Evolutionary conservation across 164 flowering plant genomes (phyloP).

Genomic region (Cinnamomum chago): DNA sequence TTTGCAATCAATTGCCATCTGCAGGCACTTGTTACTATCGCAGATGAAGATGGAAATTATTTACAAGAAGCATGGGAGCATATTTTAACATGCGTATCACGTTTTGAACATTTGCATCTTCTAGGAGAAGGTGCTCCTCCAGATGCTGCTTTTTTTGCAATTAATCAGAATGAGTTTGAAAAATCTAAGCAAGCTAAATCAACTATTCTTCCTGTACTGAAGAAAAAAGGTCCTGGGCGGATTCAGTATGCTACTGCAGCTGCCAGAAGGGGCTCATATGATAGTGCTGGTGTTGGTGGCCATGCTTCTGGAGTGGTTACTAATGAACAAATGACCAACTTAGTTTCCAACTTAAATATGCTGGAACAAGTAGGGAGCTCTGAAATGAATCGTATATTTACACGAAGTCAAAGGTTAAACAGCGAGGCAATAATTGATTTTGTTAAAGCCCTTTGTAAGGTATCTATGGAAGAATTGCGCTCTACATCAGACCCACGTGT

Average conservation of each 20-base stretch:
- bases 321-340: constrained; percentile 84
- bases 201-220: constrained; percentile 77
- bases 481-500: constrained; percentile 97
- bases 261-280: constrained; percentile 95
- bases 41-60: constrained; percentile 98
- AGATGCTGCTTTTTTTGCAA: constrained; percentile 95
- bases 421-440: constrained; percentile 98
- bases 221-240: constrained; percentile 87
- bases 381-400: constrained; percentile 92
- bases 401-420: constrained; percentile 85
- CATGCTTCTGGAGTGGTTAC: constrained; percentile 70
- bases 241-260: constrained; percentile 81
- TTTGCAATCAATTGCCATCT: constrained; percentile 15
- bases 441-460: constrained; percentile 98
- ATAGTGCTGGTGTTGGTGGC: constrained; percentile 94
- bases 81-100: constrained; percentile 93
- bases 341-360: constrained; percentile 92
- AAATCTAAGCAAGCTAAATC: constrained; percentile 80
- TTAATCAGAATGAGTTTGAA: constrained; percentile 79
- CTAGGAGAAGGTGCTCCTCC: constrained; percentile 99
- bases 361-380: constrained; percentile 95
- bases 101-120: constrained; percentile 98
- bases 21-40: constrained; percentile 84
- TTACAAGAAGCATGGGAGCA: constrained; percentile 99
- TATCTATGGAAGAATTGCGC: constrained; percentile 92